phyloP scores from a whole-genome alignment of 345 rosid species.

The Pelargonium nanum region DNA sequence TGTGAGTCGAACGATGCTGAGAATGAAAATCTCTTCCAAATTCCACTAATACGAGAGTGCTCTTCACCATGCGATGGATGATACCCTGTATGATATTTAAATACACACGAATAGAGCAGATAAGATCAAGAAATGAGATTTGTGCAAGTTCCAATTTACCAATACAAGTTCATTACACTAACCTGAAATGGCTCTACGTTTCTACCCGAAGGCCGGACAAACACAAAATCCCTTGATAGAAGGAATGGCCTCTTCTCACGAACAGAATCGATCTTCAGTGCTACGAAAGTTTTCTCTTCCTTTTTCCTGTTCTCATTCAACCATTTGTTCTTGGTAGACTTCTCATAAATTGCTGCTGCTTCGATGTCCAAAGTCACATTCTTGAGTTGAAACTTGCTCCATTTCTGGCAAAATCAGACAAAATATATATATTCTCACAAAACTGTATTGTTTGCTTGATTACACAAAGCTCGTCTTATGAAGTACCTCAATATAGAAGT shows the following conservation, averaged over 20 bases:
- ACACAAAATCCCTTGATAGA: constrained; percentile 32
- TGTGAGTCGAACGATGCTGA: constrained; percentile 17
- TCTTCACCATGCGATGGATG: constrained; percentile 18
- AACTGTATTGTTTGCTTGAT: too few relatives aligned
- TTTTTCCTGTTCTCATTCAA: neutral
- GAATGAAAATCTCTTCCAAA: constrained; percentile 23
- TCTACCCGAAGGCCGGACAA: constrained; percentile 17
- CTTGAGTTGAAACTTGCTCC: constrained; percentile 17
- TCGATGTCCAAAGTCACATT: constrained; percentile 18
- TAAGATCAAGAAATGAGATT: neutral
- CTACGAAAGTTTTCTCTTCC: constrained; percentile 19
- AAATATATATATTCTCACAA: neutral
- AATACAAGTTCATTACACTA: neutral
- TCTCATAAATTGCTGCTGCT: constrained; percentile 11
- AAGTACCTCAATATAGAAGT: constrained; percentile 24
- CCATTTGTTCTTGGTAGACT: neutral
- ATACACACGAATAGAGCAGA: constrained; percentile 4
- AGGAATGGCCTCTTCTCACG: constrained; percentile 23
- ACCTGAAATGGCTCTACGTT: constrained; percentile 22
- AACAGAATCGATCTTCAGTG: constrained; percentile 16
- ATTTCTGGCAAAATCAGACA: constrained; percentile 21
- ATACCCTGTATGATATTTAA: constrained; percentile 23
- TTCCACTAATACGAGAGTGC: constrained; percentile 19
- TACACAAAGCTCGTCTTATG: too few relatives aligned
- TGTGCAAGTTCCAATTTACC: too few relatives aligned